Evolutionary conservation across 495 filamentous ascomycete species (phyloP).

Genomic region (Xylaria acuta): DNA sequence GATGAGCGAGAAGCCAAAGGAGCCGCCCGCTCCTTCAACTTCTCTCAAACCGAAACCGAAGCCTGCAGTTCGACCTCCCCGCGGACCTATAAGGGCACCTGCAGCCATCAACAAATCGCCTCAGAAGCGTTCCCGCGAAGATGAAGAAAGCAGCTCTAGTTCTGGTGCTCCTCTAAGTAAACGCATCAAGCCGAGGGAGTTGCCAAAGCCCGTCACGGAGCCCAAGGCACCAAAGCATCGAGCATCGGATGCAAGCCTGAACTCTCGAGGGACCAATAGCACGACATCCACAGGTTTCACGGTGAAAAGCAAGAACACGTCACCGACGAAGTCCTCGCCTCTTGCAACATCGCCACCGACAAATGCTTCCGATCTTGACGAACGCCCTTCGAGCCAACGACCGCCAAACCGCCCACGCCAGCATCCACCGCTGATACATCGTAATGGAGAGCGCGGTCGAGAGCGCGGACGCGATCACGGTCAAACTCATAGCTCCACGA

Average conservation of each 20-base stretch:
- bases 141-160: slow-evolving; percentile 60
- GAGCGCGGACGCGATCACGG: slow-evolving; percentile 41
- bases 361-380: slow-evolving; percentile 71
- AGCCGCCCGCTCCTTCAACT: slow-evolving; percentile 29
- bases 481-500: slow-evolving; percentile 29
- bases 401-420: slow-evolving; percentile 33
- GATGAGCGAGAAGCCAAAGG: slow-evolving; percentile 45
- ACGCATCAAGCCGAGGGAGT: slow-evolving; percentile 50
- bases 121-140: slow-evolving; percentile 47
- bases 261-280: slow-evolving; percentile 42
- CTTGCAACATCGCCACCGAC: slow-evolving; percentile 77
- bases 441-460: slow-evolving; percentile 33
- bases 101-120: slow-evolving; percentile 36
- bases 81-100: slow-evolving; percentile 38
- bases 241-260: slow-evolving; percentile 55
- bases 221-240: slow-evolving; percentile 43
- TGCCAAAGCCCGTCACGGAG: slow-evolving; percentile 33
- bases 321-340: slow-evolving; percentile 75
- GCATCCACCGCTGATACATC: slow-evolving; percentile 29
- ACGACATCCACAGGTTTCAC: slow-evolving; percentile 41
- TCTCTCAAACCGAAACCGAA: slow-evolving; percentile 38
- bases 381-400: slow-evolving; percentile 43
- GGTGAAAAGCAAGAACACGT: slow-evolving; percentile 56
- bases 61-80: slow-evolving; percentile 36
- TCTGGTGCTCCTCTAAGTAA: slow-evolving; percentile 58